Evolutionary conservation across 768 basidiomycete species (phyloP).

Genomic region (Lentinula sp.): DNA sequence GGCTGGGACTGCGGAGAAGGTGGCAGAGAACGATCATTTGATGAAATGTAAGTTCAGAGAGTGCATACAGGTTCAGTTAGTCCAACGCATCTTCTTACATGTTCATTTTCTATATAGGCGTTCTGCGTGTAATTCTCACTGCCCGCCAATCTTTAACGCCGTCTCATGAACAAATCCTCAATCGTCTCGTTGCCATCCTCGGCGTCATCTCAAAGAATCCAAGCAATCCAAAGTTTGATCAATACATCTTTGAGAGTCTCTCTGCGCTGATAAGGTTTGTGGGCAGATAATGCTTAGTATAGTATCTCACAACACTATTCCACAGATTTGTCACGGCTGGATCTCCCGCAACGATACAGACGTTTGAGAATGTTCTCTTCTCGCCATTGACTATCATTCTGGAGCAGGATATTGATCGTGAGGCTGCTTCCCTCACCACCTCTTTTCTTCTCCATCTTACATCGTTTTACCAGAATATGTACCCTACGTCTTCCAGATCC

Average conservation of each 20-base stretch:
- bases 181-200: constrained; percentile 75
- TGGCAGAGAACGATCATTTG: constrained; percentile 94
- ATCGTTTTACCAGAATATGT: constrained; percentile 70
- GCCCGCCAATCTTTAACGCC: constrained; percentile 74
- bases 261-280: constrained; percentile 82
- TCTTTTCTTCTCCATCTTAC: background rate
- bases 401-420: constrained; percentile 90
- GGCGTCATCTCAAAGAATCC: constrained; percentile 92
- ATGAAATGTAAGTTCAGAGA: constrained; percentile 82
- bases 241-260: constrained; percentile 94
- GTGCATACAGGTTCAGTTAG: background rate
- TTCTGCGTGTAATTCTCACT: constrained; percentile 90
- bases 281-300: background rate
- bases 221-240: constrained; percentile 96
- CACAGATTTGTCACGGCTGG: constrained; percentile 75
- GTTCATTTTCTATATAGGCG: constrained; percentile 42
- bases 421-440: constrained; percentile 15
- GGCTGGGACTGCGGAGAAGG: constrained; percentile 79
- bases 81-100: no score
- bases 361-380: constrained; percentile 80
- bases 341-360: constrained; percentile 55
- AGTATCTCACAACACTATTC: background rate
- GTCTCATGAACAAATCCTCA: constrained; percentile 56
- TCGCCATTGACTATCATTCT: constrained; percentile 84
- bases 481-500: constrained; percentile 94